A percentile compares a stretch with the other conserved stretches of the same genome.
Evolutionary conservation across 2,329 filamentous ascomycete genomes (phyloP).

Genomic region (Magnaporthales sp.): DNA sequence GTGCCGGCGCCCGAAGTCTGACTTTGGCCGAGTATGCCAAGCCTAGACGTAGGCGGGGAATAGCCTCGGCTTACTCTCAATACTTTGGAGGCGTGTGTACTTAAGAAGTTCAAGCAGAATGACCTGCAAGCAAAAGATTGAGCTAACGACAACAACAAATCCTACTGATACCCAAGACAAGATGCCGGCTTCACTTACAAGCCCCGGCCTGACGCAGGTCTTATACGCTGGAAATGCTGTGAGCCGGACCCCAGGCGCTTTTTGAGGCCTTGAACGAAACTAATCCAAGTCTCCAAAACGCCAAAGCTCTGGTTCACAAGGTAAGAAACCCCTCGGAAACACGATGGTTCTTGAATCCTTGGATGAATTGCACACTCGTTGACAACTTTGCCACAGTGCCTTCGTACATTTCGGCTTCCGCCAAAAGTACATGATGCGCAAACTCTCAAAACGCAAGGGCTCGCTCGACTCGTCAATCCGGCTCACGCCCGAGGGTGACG

Average conservation of each 20-base stretch:
- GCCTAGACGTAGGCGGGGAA: not conserved
- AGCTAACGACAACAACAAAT: not conserved
- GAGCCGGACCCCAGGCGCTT: not conserved
- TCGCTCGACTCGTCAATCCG: slow-evolving; percentile 8
- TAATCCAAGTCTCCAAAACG: not conserved
- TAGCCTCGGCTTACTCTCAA: not conserved
- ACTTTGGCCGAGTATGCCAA: not conserved
- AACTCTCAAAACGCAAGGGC: slow-evolving; percentile 11
- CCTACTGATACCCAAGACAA: not conserved
- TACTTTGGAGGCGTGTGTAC: not conserved
- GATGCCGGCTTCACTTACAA: not conserved
- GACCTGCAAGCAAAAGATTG: not conserved
- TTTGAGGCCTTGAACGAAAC: not conserved
- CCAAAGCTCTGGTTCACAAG: slow-evolving; percentile 2
- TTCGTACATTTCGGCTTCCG: slow-evolving; percentile 13
- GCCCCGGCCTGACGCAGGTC: slow-evolving; percentile 8
- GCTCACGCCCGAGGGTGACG: slow-evolving; percentile 10
- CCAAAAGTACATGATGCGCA: slow-evolving; percentile 11
- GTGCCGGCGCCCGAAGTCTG: not conserved
- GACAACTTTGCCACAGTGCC: slow-evolving; percentile 5
- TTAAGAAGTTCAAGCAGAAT: not conserved
- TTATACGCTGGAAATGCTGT: slow-evolving; percentile 15
- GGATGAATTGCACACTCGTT: not conserved
- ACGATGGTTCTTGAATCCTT: not conserved
- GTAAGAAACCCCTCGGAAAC: not conserved